Percentiles rank a stretch among this genome's conserved stretches.
Evolutionary conservation across 208 protist species (phyloP).

Genomic region (Crithidia sp.): DNA sequence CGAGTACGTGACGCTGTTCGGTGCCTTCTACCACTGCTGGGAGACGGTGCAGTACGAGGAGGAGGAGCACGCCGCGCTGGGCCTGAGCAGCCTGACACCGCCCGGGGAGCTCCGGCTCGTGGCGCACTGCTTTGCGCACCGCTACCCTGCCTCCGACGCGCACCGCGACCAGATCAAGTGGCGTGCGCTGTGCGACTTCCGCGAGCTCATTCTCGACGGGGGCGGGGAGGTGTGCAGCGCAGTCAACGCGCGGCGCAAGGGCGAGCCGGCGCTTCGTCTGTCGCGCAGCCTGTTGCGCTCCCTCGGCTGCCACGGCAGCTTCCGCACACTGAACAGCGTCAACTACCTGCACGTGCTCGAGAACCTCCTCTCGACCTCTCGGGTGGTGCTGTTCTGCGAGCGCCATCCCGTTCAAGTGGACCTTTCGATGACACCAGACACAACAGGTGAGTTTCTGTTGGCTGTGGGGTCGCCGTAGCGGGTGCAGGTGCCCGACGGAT

Average conservation of each 20-base stretch:
- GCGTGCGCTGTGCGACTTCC: slow-evolving; percentile 49
- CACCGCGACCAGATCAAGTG: slow-evolving; percentile 49
- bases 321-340: slow-evolving; percentile 58
- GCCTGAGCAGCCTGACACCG: slow-evolving; percentile 53
- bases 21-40: slow-evolving; percentile 54
- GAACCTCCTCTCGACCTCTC: slow-evolving; percentile 11
- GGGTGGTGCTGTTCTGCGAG: slow-evolving; percentile 42
- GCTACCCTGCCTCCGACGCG: slow-evolving; percentile 43
- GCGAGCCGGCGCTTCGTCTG: slow-evolving; percentile 11
- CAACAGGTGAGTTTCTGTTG: slow-evolving; percentile 15
- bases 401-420: slow-evolving; percentile 43
- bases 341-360: slow-evolving; percentile 67
- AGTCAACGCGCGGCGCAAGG: not conserved
- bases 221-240: not conserved
- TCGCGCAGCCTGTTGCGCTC: slow-evolving; percentile 11
- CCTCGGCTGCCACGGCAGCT: slow-evolving; percentile 29
- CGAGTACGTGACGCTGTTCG: slow-evolving; percentile 50
- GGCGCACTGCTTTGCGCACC: slow-evolving; percentile 35
- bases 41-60: slow-evolving; percentile 39
- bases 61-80: slow-evolving; percentile 41
- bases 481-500: not conserved
- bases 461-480: not conserved
- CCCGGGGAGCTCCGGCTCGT: slow-evolving; percentile 64
- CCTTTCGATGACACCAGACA: not conserved
- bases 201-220: slow-evolving; percentile 25